A percentile compares a stretch with the other conserved stretches of the same genome.
These are phyloP conservation scores for Neurospora crassa DNA, from an alignment of 2,329 filamentous ascomycete species.

Conservation along the genomic window DNA sequence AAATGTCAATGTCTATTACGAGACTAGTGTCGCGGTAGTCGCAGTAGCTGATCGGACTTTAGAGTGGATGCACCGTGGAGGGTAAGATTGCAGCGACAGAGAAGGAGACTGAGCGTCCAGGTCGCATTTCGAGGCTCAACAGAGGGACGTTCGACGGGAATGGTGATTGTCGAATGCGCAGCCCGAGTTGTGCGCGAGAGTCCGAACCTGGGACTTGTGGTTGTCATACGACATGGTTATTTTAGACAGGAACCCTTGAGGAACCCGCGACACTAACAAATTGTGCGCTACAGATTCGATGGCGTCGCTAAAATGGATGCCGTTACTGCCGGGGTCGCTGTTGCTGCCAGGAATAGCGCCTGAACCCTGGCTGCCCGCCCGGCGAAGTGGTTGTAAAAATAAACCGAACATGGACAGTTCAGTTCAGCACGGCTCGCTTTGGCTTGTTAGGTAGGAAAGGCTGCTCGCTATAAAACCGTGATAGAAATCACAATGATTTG, in stretches of 20 bases:
- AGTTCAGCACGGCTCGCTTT: too few species aligned
- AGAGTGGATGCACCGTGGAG: background rate
- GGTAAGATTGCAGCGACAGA: background rate
- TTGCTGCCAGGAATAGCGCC: background rate
- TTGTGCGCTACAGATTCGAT: background rate
- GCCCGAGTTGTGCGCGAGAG: background rate
- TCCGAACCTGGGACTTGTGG: background rate
- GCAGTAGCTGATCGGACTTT: background rate
- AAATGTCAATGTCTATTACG: background rate
- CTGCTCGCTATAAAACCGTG: too few species aligned
- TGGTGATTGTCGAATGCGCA: background rate
- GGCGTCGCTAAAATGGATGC: background rate
- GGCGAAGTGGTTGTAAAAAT: too few species aligned
- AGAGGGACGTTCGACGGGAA: background rate
- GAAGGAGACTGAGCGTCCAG: background rate
- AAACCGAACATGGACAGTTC: too few species aligned
- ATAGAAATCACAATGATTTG: too few species aligned
- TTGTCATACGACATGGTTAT: background rate
- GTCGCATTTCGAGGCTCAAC: background rate
- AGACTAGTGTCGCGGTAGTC: background rate
- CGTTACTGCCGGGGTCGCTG: background rate
- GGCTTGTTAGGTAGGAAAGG: too few species aligned
- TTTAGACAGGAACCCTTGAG: background rate
- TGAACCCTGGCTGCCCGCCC: too few species aligned
- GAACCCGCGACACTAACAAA: background rate